Evolutionary conservation across 2,329 filamentous ascomycete species (phyloP).

Genomic region (Aspergillus pseudotamarii): DNA sequence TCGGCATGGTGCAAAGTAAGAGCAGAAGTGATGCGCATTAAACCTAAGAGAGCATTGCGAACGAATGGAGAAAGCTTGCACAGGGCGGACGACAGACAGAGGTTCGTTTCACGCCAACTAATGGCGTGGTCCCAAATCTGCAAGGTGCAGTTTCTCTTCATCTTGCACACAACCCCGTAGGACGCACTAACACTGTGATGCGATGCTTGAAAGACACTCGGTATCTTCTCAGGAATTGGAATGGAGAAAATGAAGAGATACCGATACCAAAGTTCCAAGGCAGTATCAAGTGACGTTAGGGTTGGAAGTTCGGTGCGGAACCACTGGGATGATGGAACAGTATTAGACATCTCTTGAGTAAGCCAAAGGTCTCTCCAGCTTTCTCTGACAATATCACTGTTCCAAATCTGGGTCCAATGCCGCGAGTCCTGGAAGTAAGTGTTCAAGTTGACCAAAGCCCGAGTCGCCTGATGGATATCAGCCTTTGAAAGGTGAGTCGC

Average conservation of each 20-base stretch:
- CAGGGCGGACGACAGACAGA: slow-evolving; percentile 54
- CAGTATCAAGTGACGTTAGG: slow-evolving; percentile 38
- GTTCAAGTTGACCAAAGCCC: slow-evolving; percentile 53
- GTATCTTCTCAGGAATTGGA: slow-evolving; percentile 58
- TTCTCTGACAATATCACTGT: slow-evolving; percentile 47
- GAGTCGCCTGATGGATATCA: slow-evolving; percentile 50
- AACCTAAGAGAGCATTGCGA: slow-evolving; percentile 50
- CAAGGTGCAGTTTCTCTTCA: slow-evolving; percentile 61
- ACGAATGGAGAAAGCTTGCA: slow-evolving; percentile 54
- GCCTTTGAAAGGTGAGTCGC: slow-evolving; percentile 46
- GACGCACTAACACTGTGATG: slow-evolving; percentile 64
- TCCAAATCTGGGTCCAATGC: slow-evolving; percentile 54
- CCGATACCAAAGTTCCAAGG: slow-evolving; percentile 45
- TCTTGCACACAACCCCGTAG: slow-evolving; percentile 64
- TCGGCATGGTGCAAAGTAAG: slow-evolving; percentile 60
- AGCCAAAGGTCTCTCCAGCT: slow-evolving; percentile 54
- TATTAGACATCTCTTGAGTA: slow-evolving; percentile 46
- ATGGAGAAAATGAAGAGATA: slow-evolving; percentile 61
- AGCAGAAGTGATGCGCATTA: slow-evolving; percentile 53
- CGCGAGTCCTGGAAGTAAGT: slow-evolving; percentile 54
- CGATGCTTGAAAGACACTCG: slow-evolving; percentile 64
- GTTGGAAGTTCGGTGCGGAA: slow-evolving; percentile 44
- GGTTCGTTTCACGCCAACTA: slow-evolving; percentile 60
- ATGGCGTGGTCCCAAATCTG: slow-evolving; percentile 68
- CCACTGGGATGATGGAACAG: slow-evolving; percentile 40